Base-by-base conservation (phyloP, 2,329 filamentous ascomycete genomes). In the Penicillium occitanis region DNA sequence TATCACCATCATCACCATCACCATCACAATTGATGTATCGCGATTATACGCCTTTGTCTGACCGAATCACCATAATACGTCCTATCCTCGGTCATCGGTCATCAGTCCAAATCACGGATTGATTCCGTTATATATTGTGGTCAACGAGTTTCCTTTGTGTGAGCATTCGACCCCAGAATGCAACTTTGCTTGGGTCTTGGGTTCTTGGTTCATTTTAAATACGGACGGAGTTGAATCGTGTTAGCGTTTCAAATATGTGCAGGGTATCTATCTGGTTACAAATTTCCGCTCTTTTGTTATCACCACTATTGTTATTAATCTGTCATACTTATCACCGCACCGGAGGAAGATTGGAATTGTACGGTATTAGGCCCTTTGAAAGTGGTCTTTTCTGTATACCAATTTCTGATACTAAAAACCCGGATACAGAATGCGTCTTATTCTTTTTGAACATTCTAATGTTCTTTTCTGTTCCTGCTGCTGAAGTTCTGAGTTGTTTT, bases 71-170 rank as follows among this genome's bases (percentile, higher is more conserved):
- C 51, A 35, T 55, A 22, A 40, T 35, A 13, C 44, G 19, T 63
- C 51, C 53, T 69, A 67, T 60, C 50, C 63, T 58, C 44, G 57
- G n/a, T 37, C 30, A 22, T 37, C 42, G 66, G 44, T 58, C 40
- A 60, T 66, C 37, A 60, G 65, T 63, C 55, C 50, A 63, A 37
- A 66, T 19, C 55, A 48, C 69, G 5, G 35, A 28, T 8, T 40
- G 42, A n/a, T 64, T n/a, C n/a, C 35, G 33, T 48, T 63, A 13
- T 62, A 71, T 46, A 58, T 42, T 68, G 57, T 48, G 66, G 61
- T 68, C 68, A 61, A 72, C 70, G 70, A 72, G 67, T 72, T 68
- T 71, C 69, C 60, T 71, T 69, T 70, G 66, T 69, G 58, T 64
- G 46, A 51, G 62, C 59, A 61, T 64, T 44, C 35, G 42, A 53